Evolutionary conservation across 2,329 filamentous ascomycete species (phyloP), one percentile per base, ranked within the genome.

Genomic region (Colletotrichum sp.): DNA sequence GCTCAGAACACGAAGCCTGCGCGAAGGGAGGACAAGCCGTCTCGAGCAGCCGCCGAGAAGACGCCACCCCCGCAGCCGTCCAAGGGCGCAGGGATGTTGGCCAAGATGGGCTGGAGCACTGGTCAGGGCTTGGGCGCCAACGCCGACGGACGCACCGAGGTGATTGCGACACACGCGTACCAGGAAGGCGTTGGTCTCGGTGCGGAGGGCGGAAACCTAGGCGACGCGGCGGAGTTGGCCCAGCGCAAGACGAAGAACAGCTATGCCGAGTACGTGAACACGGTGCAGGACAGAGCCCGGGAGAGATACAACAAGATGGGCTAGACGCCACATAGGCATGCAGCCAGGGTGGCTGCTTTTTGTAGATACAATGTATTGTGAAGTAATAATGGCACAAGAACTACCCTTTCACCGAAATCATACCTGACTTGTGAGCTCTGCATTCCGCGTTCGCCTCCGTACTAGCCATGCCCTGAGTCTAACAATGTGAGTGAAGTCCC

Each of bases 81-180:
- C 43, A 94, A 93, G 82, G 93, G 93, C 15, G 92, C 92, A 0
- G 91, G 91, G 5, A 88, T 95, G 80, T 86, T 95, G 52, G 91
- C 92, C 52, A 95, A 94, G 86, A 94, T 94, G 91, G 93, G 93
- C 30, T 95, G 93, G 93, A 91, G 86, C 26, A 86, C 88, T 1
- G 93, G 93, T 10, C 87, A 89, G 72, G 93, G 93, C 0, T 86
- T 95, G 6, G 93, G 93, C 3, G 92, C 90, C 0, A 88, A 90
- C 61, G 92, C 91, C 7, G 88, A 88, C 7, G 93, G 93, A 0
- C 88, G 91, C 59, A 93, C 90, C 0, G 90, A 93, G 67, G 92
- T 91, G 6, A 91, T 95, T 70, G 88, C 89, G 34, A 92, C 92
- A 15, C 89, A 91, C 68, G 89, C 92, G 10, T 95, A 95, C 82